These are phyloP conservation scores for Helianthus annuus DNA, from an alignment of 129 eudicot species.

Conservation along the genomic window HanXRQr2.0-SUNRISE NC_035445.2:157016129-157016628, in stretches of 20 bases:
- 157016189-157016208: not conserved
- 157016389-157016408: not conserved
- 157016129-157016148: not conserved
- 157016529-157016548: conserved; percentile 2
- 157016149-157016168: not conserved
- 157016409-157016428: not conserved
- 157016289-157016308: not conserved
- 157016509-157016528: not conserved
- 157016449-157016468: not conserved
- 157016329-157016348: not conserved
- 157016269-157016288: not conserved
- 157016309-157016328: not conserved
- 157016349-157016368: not conserved
- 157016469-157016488: conserved; percentile 5
- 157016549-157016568: not conserved
- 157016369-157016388: not conserved
- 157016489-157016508: conserved; percentile 1
- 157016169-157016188: not conserved
- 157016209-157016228: not conserved
- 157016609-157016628: not conserved
- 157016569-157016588: not conserved
- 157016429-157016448: not conserved
- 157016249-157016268: not conserved
- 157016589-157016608: not conserved
- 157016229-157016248: not conserved